Conservation (phyloP, 352 stramenopile species). For the Pythium dissotocum region DNA sequence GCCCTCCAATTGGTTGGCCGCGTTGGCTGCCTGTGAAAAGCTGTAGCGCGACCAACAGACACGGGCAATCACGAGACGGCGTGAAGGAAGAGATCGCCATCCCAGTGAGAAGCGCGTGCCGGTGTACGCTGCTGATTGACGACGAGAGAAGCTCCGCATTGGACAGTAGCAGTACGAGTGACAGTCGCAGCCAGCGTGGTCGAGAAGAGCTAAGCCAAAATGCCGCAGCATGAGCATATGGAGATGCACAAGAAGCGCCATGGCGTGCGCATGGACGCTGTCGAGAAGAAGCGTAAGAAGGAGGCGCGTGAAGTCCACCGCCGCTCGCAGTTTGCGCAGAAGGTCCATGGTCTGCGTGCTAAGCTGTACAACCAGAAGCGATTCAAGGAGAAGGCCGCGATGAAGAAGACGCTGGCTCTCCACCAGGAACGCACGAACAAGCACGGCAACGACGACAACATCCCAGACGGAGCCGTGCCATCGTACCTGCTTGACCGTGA, state of each 20-base stretch:
- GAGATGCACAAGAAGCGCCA: conserved; percentile 99
- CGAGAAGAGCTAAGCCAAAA: conserved; percentile 44
- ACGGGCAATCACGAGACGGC: conserved; percentile 13
- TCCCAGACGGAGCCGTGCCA: conserved; percentile 95
- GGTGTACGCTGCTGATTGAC: background rate
- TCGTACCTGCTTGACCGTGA: conserved; percentile 99
- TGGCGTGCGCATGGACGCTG: conserved; percentile 96
- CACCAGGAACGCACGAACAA: conserved; percentile 99
- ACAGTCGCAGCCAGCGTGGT: conserved; percentile 1
- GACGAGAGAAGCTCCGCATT: conserved; percentile 2
- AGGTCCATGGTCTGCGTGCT: conserved; percentile 97
- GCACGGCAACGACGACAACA: conserved; percentile 97
- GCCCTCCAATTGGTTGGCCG: conserved; percentile 27
- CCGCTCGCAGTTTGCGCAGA: conserved; percentile 97
- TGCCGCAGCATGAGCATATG: conserved; percentile 99
- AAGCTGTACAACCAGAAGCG: conserved; percentile 99
- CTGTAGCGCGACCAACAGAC: conserved; percentile 2
- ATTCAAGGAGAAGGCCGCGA: conserved; percentile 99
- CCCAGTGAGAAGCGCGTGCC: background rate
- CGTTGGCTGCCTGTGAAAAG: conserved; percentile 21
- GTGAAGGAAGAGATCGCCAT: conserved; percentile 5
- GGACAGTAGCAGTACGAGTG: background rate
- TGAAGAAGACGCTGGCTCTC: conserved; percentile 99
- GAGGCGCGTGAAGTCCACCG: conserved; percentile 98
- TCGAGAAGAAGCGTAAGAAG: conserved; percentile 98